Evolutionary conservation across 2,329 filamentous ascomycete species (phyloP), one percentile per base, ranked within the genome.

Genomic region (Fusarium dlaminii): DNA sequence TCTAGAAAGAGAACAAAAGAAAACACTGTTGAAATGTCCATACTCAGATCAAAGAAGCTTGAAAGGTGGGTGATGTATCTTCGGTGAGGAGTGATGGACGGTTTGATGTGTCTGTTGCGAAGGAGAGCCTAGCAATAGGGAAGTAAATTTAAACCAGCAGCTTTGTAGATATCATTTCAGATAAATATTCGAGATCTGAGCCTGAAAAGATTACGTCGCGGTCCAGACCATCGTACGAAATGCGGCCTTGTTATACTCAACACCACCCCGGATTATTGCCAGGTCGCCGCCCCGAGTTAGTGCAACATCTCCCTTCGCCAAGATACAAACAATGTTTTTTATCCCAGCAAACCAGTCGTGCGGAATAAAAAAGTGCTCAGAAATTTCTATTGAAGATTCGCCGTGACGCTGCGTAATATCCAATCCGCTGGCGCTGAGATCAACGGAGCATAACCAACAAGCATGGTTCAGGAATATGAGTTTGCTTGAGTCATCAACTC

Each of bases 401-500:
- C 45, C 56, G 37, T 57, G 34, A 39, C 32, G 18, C n/a, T 61
- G 65, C 18, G 40, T 27, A 15, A 58, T 60, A 24, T 45, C 57
- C 39, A 52, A 17, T 34, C 51, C 58, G 24, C 42, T 39, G 27
- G 64, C 51, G 20, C 58, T 57, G 29, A 74, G 55, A 58, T 69
- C 40, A 63, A 62, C 40, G 22, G 71, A 69, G 55, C 71, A 74
- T 27, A 72, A 46, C 68, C 68, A 74, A 51, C 24, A 69, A 49
- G 62, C 46, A 30, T 75, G 71, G 61, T 82, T 81, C 8, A 81
- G 42, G 51, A 70, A 77, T 27, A 84, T 77, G 2, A 79, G 76
- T 27, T 82, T 79, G 49, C 81, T 79, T 54, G 80, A 76, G 43
- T 81, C 80, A 29, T 81, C 79, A 55, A 83, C 77, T 20, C 80